A percentile compares a stretch with the other conserved stretches of the same genome.
phyloP scores from a whole-genome alignment of 2,329 filamentous ascomycete species.

The Aureobasidium sp. region DNA sequence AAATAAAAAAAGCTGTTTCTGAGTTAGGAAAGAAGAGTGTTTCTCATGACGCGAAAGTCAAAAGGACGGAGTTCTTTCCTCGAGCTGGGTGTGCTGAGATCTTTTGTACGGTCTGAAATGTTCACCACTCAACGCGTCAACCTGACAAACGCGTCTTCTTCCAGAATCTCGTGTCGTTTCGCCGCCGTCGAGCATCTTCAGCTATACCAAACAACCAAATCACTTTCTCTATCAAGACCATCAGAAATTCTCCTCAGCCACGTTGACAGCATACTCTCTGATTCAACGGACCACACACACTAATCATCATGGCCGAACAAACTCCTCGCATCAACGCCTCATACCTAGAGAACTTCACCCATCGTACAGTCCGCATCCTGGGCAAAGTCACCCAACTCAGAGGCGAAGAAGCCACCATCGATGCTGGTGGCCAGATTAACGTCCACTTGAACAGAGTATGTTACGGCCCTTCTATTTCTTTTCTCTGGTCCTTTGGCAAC shows the following conservation, averaged over 20 bases:
- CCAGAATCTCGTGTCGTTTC: neutral
- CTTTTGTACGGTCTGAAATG: neutral
- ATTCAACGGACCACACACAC: neutral
- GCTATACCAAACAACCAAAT: neutral
- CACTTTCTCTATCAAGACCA: neutral
- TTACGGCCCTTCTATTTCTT: constrained; percentile 18
- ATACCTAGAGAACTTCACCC: constrained; percentile 67
- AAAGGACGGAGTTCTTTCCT: neutral
- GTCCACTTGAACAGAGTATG: constrained; percentile 66
- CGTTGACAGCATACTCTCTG: neutral
- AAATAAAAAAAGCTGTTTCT: neutral
- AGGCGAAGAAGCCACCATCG: constrained; percentile 72
- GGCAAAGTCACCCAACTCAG: constrained; percentile 78
- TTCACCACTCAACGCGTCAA: constrained; percentile 10
- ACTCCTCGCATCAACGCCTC: constrained; percentile 77
- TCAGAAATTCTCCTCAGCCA: neutral
- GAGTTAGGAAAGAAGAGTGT: neutral
- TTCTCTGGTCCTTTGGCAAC: neutral
- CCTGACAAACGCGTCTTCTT: constrained; percentile 2
- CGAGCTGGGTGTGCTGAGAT: neutral
- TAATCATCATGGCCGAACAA: constrained; percentile 56
- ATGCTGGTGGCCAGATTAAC: constrained; percentile 69
- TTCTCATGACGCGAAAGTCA: neutral
- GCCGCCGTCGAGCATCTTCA: neutral
- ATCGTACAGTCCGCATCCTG: constrained; percentile 71